Percentiles rank a stretch among this genome's conserved stretches.
Conservation (phyloP, 2,329 filamentous ascomycete genomes). For the Claviceps capensis region DNA sequence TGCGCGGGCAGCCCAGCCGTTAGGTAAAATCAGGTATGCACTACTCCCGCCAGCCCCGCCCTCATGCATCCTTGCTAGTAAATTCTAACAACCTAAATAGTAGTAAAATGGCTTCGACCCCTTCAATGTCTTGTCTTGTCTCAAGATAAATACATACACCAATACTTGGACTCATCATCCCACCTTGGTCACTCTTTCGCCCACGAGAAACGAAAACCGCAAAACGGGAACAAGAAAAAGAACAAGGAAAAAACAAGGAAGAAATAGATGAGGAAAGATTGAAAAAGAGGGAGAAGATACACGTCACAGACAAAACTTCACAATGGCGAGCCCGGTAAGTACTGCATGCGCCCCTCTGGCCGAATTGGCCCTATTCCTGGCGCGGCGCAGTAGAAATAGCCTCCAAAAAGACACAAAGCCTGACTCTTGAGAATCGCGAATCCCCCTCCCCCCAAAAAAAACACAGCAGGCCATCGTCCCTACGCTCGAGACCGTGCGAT, state of each 20-base stretch:
- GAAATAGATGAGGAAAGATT: background rate
- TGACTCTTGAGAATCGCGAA: slow-evolving; percentile 1
- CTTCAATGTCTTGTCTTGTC: background rate
- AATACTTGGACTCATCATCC: background rate
- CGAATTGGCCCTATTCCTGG: too few relatives aligned
- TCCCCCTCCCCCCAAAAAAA: background rate
- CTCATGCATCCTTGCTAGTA: too few relatives aligned
- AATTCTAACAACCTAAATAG: too few relatives aligned
- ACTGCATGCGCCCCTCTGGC: too few relatives aligned
- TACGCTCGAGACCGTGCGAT: slow-evolving; percentile 31
- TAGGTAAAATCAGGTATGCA: too few relatives aligned
- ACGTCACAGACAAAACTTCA: background rate
- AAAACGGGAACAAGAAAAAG: background rate
- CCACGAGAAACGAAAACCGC: background rate
- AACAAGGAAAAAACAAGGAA: background rate
- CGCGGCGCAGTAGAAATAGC: too few relatives aligned
- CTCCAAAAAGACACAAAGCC: background rate
- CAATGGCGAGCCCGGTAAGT: slow-evolving; percentile 19
- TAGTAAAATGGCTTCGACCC: too few relatives aligned
- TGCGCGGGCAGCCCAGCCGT: too few relatives aligned
- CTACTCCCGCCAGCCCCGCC: too few relatives aligned
- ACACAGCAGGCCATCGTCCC: slow-evolving; percentile 28
- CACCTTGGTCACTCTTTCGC: background rate
- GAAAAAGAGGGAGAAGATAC: background rate
- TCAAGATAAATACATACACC: too few relatives aligned